Evolutionary conservation across 2,329 filamentous ascomycete species (phyloP).

Genomic region (Ploettnerulaceae sp.): DNA sequence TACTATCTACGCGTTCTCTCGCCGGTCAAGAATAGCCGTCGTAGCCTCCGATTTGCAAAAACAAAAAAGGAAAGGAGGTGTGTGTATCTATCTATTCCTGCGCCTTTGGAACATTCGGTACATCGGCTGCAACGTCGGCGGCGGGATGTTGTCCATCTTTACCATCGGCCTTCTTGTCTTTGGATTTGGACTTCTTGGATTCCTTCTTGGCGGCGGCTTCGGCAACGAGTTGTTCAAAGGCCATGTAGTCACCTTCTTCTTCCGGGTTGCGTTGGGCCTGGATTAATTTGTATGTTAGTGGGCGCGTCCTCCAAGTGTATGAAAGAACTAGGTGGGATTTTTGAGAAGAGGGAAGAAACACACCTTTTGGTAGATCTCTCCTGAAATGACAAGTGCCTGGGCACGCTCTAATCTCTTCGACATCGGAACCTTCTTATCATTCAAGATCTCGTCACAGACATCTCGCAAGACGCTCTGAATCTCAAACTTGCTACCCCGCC

Average conservation of each 20-base stretch:
- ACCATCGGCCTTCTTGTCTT: slow-evolving; percentile 46
- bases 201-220: slow-evolving; percentile 96
- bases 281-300: slow-evolving; percentile 13
- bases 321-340: not conserved
- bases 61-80: too few species aligned
- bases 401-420: slow-evolving; percentile 87
- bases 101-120: slow-evolving; percentile 37
- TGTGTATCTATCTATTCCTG: not conserved
- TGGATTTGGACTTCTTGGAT: slow-evolving; percentile 60
- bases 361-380: slow-evolving; percentile 86
- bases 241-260: slow-evolving; percentile 97
- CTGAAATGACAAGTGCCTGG: slow-evolving; percentile 81
- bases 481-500: slow-evolving; percentile 95
- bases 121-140: slow-evolving; percentile 35
- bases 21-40: too few species aligned
- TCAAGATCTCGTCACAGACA: slow-evolving; percentile 84
- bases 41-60: too few species aligned
- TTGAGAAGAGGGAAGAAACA: slow-evolving; percentile 23
- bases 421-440: slow-evolving; percentile 71
- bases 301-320: not conserved
- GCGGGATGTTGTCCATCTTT: slow-evolving; percentile 23
- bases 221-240: slow-evolving; percentile 95
- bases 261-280: slow-evolving; percentile 86
- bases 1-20: too few species aligned
- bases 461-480: slow-evolving; percentile 94